These are phyloP conservation scores for Penicillium paneum DNA, from an alignment of 2,329 filamentous ascomycete genomes.

Conservation along the genomic window DNA sequence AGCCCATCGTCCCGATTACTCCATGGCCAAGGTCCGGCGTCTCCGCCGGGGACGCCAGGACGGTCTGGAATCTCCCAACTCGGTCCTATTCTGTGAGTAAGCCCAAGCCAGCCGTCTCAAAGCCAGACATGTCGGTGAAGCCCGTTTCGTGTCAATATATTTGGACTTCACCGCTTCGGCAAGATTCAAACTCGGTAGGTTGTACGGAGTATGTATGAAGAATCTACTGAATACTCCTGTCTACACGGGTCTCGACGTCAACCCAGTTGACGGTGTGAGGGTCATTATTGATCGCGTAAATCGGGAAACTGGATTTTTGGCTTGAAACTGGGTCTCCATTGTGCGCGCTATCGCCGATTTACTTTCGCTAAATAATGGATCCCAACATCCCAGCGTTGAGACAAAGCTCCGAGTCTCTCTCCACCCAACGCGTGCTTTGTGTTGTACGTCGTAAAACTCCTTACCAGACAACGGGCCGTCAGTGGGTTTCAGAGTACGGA, in stretches of 20 bases:
- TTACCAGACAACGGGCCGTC: constrained; percentile 1
- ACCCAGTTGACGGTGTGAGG: constrained; percentile 2
- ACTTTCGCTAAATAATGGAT: constrained; percentile 24
- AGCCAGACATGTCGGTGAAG: constrained; percentile 24
- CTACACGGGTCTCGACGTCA: constrained; percentile 5
- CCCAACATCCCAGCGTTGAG: constrained; percentile 11
- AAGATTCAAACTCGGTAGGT: neutral
- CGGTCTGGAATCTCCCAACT: constrained; percentile 20
- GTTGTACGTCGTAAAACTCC: constrained; percentile 1
- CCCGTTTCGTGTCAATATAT: constrained; percentile 6
- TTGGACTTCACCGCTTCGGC: constrained; percentile 20
- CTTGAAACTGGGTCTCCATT: constrained; percentile 10
- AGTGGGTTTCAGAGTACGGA: neutral
- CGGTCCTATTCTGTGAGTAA: neutral
- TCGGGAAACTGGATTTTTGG: neutral
- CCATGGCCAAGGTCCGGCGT: constrained; percentile 7
- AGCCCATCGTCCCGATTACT: constrained; percentile 24
- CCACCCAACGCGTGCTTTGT: constrained; percentile 12
- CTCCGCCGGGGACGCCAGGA: constrained; percentile 15
- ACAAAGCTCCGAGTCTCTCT: constrained; percentile 11
- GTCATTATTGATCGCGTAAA: constrained; percentile 1
- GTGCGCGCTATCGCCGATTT: constrained; percentile 21
- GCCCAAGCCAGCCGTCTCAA: constrained; percentile 4
- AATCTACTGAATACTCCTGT: constrained; percentile 1
- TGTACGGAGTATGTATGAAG: neutral